These are phyloP conservation scores for Beauveria caledonica DNA, from an alignment of 2,329 filamentous ascomycete genomes.

Conservation along the genomic window DNA sequence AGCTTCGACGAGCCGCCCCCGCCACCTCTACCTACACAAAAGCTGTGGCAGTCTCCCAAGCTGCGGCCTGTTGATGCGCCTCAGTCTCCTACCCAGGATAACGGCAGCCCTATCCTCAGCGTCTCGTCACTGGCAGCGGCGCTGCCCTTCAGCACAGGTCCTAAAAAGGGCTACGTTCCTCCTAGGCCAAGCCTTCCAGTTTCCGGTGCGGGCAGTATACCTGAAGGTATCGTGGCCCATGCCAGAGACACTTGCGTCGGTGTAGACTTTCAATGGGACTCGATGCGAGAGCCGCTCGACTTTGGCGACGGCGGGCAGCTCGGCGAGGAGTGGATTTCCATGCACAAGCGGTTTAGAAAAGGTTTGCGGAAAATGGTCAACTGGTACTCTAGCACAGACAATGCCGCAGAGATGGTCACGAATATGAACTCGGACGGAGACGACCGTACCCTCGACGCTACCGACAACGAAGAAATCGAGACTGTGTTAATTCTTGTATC, in stretches of 20 bases:
- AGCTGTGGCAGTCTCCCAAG: constrained; percentile 6
- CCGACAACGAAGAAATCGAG: constrained; percentile 51
- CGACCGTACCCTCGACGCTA: constrained; percentile 22
- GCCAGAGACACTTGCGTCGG: constrained; percentile 78
- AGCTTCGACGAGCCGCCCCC: constrained; percentile 17
- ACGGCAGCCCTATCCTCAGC: constrained; percentile 18
- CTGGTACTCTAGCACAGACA: constrained; percentile 63
- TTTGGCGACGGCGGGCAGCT: constrained; percentile 86
- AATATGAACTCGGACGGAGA: constrained; percentile 23
- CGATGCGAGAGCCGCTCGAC: constrained; percentile 64
- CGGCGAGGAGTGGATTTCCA: constrained; percentile 90
- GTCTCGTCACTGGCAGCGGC: constrained; percentile 26
- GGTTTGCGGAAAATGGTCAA: constrained; percentile 71
- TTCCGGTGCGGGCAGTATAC: constrained; percentile 71
- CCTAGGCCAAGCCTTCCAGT: constrained; percentile 79
- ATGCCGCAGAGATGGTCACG: constrained; percentile 43
- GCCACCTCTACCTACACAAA: constrained; percentile 14
- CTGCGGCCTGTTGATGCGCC: constrained; percentile 11
- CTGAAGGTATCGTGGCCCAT: constrained; percentile 80
- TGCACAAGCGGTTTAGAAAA: constrained; percentile 83
- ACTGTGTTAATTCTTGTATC: constrained; percentile 82
- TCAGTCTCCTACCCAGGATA: constrained; percentile 19
- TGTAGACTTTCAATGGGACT: constrained; percentile 96
- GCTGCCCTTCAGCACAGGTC: constrained; percentile 22
- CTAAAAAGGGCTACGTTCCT: constrained; percentile 53